phyloP scores from a whole-genome alignment of 805 yeast genomes.

The Candida sithepensis region DNA sequence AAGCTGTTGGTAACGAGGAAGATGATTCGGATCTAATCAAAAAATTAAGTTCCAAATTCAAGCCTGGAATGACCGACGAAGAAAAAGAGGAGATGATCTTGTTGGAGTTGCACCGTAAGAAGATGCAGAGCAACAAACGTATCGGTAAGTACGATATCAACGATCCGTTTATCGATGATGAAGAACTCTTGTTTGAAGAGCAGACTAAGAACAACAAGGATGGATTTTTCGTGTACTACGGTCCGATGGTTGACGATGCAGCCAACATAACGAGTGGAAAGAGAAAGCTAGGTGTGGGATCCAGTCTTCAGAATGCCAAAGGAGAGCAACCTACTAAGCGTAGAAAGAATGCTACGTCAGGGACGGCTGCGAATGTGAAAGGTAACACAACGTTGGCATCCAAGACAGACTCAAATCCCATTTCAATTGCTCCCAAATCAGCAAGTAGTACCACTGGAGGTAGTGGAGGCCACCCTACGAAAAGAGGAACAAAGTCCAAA shows the following conservation, averaged over 20 bases:
- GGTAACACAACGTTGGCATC: background rate
- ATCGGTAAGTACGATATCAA: conserved; percentile 89
- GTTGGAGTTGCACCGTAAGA: conserved; percentile 32
- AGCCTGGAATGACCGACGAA: conserved; percentile 31
- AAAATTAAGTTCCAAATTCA: conserved; percentile 26
- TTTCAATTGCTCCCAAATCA: background rate
- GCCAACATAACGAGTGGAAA: background rate
- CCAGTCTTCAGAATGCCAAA: background rate
- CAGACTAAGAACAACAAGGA: conserved; percentile 89
- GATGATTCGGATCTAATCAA: conserved; percentile 34
- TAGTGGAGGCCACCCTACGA: background rate
- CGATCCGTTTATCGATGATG: conserved; percentile 96
- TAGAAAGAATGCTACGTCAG: background rate
- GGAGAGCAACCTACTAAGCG: background rate
- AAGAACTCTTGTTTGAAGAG: conserved; percentile 89
- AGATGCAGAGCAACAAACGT: conserved; percentile 55
- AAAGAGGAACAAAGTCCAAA: background rate
- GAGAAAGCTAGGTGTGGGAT: background rate
- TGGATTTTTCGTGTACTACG: conserved; percentile 94
- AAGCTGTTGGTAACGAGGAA: conserved; percentile 33
- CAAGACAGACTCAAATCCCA: background rate
- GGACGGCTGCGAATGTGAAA: background rate
- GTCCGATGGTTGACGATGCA: conserved; percentile 71
- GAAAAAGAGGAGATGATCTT: conserved; percentile 31
- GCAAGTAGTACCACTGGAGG: background rate